Evolutionary conservation across 768 basidiomycete genomes (phyloP).

Genomic region (Ramaria rubella): DNA sequence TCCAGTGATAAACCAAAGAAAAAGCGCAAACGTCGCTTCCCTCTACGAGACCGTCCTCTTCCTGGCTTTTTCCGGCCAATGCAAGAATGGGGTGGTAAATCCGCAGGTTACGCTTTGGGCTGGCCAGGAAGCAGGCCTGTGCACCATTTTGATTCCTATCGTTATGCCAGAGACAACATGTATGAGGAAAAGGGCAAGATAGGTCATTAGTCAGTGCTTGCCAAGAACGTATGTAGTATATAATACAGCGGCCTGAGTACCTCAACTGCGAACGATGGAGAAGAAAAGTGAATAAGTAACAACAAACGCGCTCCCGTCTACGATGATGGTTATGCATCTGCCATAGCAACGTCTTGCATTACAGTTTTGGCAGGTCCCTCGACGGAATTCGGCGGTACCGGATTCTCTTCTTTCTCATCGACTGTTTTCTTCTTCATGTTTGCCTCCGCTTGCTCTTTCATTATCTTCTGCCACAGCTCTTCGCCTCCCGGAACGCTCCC

Average conservation of each 20-base stretch:
- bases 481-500: slow-evolving; percentile 10
- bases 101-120: slow-evolving; percentile 26
- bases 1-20: not conserved
- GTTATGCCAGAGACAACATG: not conserved
- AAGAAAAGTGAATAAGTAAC: slow-evolving; percentile 7
- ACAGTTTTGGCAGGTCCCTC: not conserved
- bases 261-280: not conserved
- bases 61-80: slow-evolving; percentile 25
- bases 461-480: slow-evolving; percentile 10
- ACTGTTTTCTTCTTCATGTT: not conserved
- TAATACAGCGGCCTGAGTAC: not conserved
- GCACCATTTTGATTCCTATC: not conserved
- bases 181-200: not conserved
- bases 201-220: not conserved
- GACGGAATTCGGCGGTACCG: not conserved
- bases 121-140: slow-evolving; percentile 24
- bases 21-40: not conserved
- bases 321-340: slow-evolving; percentile 1
- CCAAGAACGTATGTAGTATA: slow-evolving; percentile 2
- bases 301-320: not conserved
- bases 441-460: slow-evolving; percentile 8
- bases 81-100: slow-evolving; percentile 23
- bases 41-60: slow-evolving; percentile 6
- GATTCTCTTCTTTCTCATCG: not conserved
- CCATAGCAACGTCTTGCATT: slow-evolving; percentile 7